These are phyloP conservation scores for Suillus occidentalis DNA, from an alignment of 768 basidiomycete species.

Conservation along the genomic window DNA sequence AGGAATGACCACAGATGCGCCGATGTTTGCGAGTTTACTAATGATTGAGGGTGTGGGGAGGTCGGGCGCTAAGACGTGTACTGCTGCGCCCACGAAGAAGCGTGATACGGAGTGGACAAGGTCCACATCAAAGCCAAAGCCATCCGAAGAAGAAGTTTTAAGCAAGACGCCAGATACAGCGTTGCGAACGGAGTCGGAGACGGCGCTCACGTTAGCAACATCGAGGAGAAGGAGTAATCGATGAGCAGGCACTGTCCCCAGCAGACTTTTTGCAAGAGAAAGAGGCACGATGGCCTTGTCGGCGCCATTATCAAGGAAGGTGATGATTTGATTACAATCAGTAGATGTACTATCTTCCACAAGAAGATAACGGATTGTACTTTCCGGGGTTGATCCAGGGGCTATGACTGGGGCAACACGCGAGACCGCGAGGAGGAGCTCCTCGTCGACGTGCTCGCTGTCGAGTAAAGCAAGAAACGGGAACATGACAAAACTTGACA, in stretches of 20 bases:
- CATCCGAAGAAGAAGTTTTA: constrained; percentile 58
- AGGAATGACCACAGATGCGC: constrained; percentile 70
- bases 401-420: constrained; percentile 80
- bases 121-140: constrained; percentile 50
- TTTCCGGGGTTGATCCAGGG: constrained; percentile 17
- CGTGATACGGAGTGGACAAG: constrained; percentile 74
- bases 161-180: constrained; percentile 79
- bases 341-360: constrained; percentile 46
- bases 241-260: constrained; percentile 66
- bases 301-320: constrained; percentile 75
- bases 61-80: constrained; percentile 58
- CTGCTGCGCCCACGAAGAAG: constrained; percentile 64
- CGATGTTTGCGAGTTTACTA: constrained; percentile 55
- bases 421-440: constrained; percentile 57
- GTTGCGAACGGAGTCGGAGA: constrained; percentile 71
- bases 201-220: constrained; percentile 67
- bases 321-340: constrained; percentile 54
- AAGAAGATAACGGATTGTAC: constrained; percentile 49
- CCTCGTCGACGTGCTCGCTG: constrained; percentile 36
- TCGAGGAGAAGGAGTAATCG: constrained; percentile 78
- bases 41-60: constrained; percentile 62
- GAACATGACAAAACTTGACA: constrained; percentile 34
- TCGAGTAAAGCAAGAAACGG: constrained; percentile 65
- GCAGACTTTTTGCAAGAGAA: constrained; percentile 62
- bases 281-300: constrained; percentile 78